phyloP scores from a whole-genome alignment of 139 green algal species.

The Auxenochlorella pyrenoidosa region DNA sequence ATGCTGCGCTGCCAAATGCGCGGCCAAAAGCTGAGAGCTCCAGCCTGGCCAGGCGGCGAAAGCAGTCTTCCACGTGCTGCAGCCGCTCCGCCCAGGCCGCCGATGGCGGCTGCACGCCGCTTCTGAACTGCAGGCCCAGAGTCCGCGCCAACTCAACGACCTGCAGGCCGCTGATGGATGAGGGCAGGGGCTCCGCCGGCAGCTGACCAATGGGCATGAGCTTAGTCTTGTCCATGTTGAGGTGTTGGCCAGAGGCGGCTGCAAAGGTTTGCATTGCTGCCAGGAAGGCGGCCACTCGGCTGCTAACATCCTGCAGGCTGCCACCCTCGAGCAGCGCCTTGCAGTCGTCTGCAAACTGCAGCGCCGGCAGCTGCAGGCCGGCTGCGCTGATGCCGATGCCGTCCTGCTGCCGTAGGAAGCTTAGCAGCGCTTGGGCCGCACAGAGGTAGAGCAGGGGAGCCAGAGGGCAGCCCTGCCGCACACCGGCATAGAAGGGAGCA shows the following conservation, averaged over 20 bases:
- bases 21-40: no score
- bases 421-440: conserved; percentile 26
- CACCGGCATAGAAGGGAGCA: conserved; percentile 27
- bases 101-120: no score
- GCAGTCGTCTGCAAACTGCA: conserved; percentile 14
- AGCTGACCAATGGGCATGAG: neutral
- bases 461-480: conserved; percentile 45
- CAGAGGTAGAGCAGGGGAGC: conserved; percentile 42
- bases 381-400: neutral
- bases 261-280: conserved; percentile 7
- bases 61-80: no score
- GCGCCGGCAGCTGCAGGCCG: neutral
- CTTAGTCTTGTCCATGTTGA: neutral
- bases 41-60: no score
- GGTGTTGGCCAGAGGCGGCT: neutral
- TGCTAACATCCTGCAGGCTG: neutral
- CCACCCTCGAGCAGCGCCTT: conserved; percentile 11
- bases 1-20: no score
- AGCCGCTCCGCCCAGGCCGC: no score
- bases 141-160: no score
- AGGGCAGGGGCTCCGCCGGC: neutral
- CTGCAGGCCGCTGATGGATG: no score
- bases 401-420: neutral
- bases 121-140: no score
- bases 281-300: neutral